phyloP scores from a whole-genome alignment of 2,329 filamentous ascomycete species.

The Rasamsonia emersonii region DNA sequence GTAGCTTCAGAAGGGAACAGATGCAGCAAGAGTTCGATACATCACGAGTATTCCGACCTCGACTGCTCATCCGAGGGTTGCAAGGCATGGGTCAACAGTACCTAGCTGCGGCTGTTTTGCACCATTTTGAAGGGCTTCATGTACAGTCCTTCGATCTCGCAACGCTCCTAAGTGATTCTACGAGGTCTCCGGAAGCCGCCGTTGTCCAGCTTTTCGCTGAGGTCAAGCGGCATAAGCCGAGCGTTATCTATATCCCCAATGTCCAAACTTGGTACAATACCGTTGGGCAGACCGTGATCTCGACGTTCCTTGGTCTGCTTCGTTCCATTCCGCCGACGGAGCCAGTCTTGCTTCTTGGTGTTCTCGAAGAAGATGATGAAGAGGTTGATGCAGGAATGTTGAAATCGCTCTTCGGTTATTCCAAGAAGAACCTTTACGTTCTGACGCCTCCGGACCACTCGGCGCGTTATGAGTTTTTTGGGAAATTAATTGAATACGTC shows the following conservation, averaged over 20 bases:
- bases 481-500: conserved; percentile 64
- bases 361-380: conserved; percentile 61
- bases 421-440: conserved; percentile 64
- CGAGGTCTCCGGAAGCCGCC: conserved; percentile 73
- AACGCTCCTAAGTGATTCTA: conserved; percentile 73
- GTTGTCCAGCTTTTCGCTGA: conserved; percentile 87
- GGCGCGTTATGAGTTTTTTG: conserved; percentile 71
- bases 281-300: conserved; percentile 55
- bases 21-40: conserved; percentile 73
- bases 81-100: conserved; percentile 93
- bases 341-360: conserved; percentile 78
- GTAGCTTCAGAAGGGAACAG: conserved; percentile 77
- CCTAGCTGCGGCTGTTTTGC: conserved; percentile 72
- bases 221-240: conserved; percentile 87
- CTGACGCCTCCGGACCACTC: conserved; percentile 57
- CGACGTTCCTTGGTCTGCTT: conserved; percentile 75
- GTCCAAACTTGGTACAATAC: conserved; percentile 80
- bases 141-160: conserved; percentile 91
- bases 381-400: conserved; percentile 57
- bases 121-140: conserved; percentile 87
- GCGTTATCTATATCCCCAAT: conserved; percentile 88
- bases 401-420: conserved; percentile 76
- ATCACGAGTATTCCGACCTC: conserved; percentile 77
- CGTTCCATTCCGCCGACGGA: conserved; percentile 81
- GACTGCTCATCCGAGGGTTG: conserved; percentile 72